Percentiles rank a stretch among this genome's conserved stretches.
phyloP scores from a whole-genome alignment of 371 early-diverging fungal genomes.

The Mortierella sp. region DNA sequence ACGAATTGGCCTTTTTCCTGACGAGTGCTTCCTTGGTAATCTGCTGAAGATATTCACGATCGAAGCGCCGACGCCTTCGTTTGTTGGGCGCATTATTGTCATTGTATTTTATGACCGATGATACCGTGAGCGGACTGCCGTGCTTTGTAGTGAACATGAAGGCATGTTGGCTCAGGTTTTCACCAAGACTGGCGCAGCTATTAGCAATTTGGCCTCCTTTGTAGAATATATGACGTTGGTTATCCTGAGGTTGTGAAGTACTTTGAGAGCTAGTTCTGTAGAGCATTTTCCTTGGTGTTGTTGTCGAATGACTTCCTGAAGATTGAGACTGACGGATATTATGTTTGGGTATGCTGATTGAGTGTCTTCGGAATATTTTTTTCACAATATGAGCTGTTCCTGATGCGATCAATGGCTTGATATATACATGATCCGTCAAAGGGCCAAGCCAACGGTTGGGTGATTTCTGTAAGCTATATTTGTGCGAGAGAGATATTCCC shows the following conservation, averaged over 20 bases:
- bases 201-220: slow-evolving; percentile 27
- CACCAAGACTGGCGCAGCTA: slow-evolving; percentile 45
- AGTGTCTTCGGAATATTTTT: slow-evolving; percentile 38
- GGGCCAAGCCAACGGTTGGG: slow-evolving; percentile 50
- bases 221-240: slow-evolving; percentile 46
- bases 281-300: slow-evolving; percentile 12
- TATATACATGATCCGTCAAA: slow-evolving; percentile 40
- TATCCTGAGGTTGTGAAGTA: slow-evolving; percentile 19
- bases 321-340: slow-evolving; percentile 24
- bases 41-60: slow-evolving; percentile 54
- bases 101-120: slow-evolving; percentile 44
- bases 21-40: slow-evolving; percentile 55
- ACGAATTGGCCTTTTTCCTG: slow-evolving; percentile 52
- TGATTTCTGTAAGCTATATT: slow-evolving; percentile 23
- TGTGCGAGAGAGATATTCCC: slow-evolving; percentile 3
- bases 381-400: slow-evolving; percentile 50
- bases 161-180: slow-evolving; percentile 50
- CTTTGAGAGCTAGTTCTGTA: slow-evolving; percentile 11
- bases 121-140: slow-evolving; percentile 46
- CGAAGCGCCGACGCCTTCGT: slow-evolving; percentile 39
- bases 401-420: slow-evolving; percentile 39
- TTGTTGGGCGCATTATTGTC: slow-evolving; percentile 54
- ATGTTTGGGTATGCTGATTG: slow-evolving; percentile 27
- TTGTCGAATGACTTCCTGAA: not conserved
- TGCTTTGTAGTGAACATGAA: slow-evolving; percentile 50